A percentile compares a stretch with the other conserved stretches of the same genome.
Conservation (phyloP, 108 stramenopile species). For the Stephanodiscus triporus region DNA sequence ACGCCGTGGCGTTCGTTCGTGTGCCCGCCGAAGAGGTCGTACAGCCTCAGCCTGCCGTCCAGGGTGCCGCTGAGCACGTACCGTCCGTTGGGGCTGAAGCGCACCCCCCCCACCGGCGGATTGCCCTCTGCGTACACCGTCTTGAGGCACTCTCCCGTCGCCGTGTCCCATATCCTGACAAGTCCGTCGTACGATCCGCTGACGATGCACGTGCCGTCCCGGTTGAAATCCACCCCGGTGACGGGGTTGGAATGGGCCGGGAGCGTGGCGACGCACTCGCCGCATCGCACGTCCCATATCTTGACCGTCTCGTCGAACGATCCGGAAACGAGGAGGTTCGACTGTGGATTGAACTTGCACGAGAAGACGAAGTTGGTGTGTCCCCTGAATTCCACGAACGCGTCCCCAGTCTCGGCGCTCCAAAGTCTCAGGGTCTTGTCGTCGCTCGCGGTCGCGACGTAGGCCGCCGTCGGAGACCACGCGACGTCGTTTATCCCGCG, state of each 20-base stretch:
- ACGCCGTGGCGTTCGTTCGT: conserved; percentile 23
- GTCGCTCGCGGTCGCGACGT: conserved; percentile 89
- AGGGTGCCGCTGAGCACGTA: conserved; percentile 83
- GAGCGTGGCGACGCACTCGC: conserved; percentile 89
- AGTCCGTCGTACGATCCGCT: conserved; percentile 91
- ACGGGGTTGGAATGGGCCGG: conserved; percentile 97
- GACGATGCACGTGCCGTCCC: conserved; percentile 87
- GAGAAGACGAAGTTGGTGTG: conserved; percentile 94
- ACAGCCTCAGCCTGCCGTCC: conserved; percentile 82
- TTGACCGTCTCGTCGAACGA: conserved; percentile 95
- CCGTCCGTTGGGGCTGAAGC: conserved; percentile 92
- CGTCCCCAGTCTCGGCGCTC: conserved; percentile 77
- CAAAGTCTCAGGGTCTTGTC: conserved; percentile 92
- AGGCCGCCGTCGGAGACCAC: conserved; percentile 69
- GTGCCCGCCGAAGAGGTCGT: conserved; percentile 72
- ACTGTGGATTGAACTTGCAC: conserved; percentile 78
- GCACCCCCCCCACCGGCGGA: conserved; percentile 81
- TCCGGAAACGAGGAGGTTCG: conserved; percentile 84
- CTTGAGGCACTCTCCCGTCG: conserved; percentile 94
- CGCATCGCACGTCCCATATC: conserved; percentile 93
- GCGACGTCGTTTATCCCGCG: conserved; percentile 87
- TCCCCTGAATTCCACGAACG: conserved; percentile 87
- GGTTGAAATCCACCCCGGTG: conserved; percentile 87
- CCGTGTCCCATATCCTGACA: conserved; percentile 93
- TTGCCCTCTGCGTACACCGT: conserved; percentile 94